Percentiles rank a stretch among this genome's conserved stretches.
phyloP scores from a whole-genome alignment of 148 eudicot species.

The Vaccinium vitisidaea region DNA sequence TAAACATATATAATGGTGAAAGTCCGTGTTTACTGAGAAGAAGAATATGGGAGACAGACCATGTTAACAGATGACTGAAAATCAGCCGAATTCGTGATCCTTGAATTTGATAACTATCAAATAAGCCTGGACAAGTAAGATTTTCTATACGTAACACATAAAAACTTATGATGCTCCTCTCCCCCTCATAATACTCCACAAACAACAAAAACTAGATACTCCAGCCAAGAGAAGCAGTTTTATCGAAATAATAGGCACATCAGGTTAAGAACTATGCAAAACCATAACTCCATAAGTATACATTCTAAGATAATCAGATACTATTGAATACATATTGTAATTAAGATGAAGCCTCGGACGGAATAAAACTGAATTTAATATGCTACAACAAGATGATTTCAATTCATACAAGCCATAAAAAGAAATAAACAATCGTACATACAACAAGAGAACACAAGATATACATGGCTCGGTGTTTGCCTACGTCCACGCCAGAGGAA shows the following conservation, averaged over 20 bases:
- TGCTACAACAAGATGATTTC: not conserved
- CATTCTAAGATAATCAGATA: not conserved
- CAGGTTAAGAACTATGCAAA: not conserved
- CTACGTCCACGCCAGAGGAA: not conserved
- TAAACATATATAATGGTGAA: not conserved
- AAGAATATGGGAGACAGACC: not conserved
- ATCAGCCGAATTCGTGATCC: not conserved
- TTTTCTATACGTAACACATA: not conserved
- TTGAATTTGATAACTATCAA: not conserved
- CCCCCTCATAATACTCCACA: not conserved
- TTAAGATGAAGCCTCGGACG: not conserved
- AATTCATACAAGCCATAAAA: not conserved
- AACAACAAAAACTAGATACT: conserved; percentile 4
- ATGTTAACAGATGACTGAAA: not conserved
- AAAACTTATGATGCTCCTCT: not conserved
- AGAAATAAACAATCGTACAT: not conserved
- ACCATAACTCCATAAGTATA: not conserved
- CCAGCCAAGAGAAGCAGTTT: not conserved
- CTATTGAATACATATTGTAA: too few relatives aligned
- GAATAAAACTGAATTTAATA: not conserved
- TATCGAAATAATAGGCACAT: not conserved
- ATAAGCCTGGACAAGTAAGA: not conserved
- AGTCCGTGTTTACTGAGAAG: not conserved
- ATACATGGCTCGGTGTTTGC: not conserved
- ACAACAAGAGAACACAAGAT: not conserved